Evolutionary conservation across 2,329 filamentous ascomycete genomes (phyloP), one percentile per base, ranked within the genome.

Genomic region (Cordyceps farinosa): DNA sequence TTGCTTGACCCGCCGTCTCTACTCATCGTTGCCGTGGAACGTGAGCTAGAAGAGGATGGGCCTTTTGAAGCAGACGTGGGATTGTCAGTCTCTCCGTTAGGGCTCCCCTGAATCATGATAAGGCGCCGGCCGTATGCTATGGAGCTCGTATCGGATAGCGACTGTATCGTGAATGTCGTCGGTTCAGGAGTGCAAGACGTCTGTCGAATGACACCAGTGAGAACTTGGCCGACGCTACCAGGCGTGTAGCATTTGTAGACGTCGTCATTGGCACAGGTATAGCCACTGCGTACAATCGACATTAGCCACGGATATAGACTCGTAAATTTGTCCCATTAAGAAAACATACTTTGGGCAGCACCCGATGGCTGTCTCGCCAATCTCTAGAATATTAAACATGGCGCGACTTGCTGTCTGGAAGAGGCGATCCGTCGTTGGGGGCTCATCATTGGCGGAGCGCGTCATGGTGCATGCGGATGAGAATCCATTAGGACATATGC

Each of bases 211-310:
- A 60, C n/a, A 7, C 47, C 56, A 5, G 56, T 60, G 34, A 60
- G 30, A 6, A 60, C 32, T 40, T 60, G 47, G n/a, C 56, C 45
- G 9, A 42, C 29, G 15, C 27, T 61, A 3, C 48, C 48, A 34
- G 57, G 48, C 5, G 57, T 42, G 7, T 51, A 59, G 34, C 56
- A 59, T 27, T 50, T 59, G 22, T 59, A 51, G 6, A 51, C 17
- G 32, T 53, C 57, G 32, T 61, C 57, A 13, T 61, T 27, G 29
- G 57, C 57, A 17, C 57, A 52, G 17, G 47, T 32, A 30, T 61
- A 61, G 34, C 57, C 57, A 45, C 57, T 53, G 17, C 6, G 29
- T 22, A 6, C 29, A 44, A 40, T n/a, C 8, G 6, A 13, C 10
- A 17, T 51, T 17, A 59, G 34, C 45, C 3, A n/a, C 4, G 11